These are phyloP conservation scores for Oryza glaberrima DNA, from an alignment of 176 grass and related monocot species.

Conservation along the genomic window DNA sequence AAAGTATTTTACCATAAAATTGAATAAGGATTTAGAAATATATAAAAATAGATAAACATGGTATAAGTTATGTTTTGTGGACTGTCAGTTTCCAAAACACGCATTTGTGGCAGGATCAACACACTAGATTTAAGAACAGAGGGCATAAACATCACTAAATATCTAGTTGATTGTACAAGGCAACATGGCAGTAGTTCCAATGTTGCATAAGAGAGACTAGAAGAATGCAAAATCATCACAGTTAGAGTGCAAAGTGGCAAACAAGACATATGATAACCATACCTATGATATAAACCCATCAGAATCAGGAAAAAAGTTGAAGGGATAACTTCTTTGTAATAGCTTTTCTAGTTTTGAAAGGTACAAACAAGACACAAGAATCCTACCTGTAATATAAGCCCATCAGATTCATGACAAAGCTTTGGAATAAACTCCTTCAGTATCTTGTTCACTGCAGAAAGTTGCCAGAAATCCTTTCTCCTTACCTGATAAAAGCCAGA, in stretches of 20 bases:
- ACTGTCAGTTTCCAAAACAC: background rate
- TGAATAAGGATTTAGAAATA: background rate
- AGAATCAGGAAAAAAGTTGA: background rate
- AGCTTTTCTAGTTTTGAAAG: background rate
- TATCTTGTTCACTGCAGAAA: background rate
- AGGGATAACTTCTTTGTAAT: background rate
- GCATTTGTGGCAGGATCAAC: background rate
- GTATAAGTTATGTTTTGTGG: background rate
- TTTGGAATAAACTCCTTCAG: background rate
- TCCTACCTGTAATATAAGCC: background rate
- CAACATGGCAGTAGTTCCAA: background rate
- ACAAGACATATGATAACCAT: background rate
- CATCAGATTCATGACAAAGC: slow-evolving; percentile 2
- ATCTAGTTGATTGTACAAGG: background rate
- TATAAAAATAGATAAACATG: background rate
- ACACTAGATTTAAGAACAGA: slow-evolving; percentile 9
- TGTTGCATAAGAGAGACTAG: background rate
- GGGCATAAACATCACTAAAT: background rate
- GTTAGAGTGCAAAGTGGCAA: background rate
- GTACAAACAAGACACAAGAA: background rate
- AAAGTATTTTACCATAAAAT: background rate
- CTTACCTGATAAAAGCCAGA: background rate
- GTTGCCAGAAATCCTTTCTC: background rate
- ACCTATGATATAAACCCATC: background rate
- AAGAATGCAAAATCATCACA: background rate